Base-by-base conservation (phyloP, 768 basidiomycete species). In the Antrodiella citrinella region DNA sequence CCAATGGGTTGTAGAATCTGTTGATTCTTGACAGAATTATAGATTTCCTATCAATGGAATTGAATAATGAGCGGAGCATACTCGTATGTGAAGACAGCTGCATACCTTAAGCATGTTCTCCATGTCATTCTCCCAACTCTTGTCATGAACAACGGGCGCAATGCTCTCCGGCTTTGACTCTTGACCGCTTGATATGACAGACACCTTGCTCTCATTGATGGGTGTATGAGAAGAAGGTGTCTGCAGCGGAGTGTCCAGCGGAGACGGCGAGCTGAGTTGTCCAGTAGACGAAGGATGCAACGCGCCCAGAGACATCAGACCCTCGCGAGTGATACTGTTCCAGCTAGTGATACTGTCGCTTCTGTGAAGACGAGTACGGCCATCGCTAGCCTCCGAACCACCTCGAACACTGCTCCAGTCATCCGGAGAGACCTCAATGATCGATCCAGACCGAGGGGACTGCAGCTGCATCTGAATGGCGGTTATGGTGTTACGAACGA, bases 401-500 rank as follows among this genome's bases (percentile, higher is more conserved):
- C 72, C 76, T 3, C 73, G 79, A 39, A 80, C 65, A 54, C 84
- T 88, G 60, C 73, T 72, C 53, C 70, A 71, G 51, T 89, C 88
- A 54, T 91, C 86, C 38, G 75, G 73, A 21, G 78, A 75, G 3
- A 83, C 70, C 48, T 86, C 88, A 18, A 80, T 75, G 15, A 73
- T 72, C 13, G 41, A 43, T 43, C 76, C 61, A 3, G 72, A 64
- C 41, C 72, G 70, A 24, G 69, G 68, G 0, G 85, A 77, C 51
- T 82, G 80, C 26, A 84, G 67, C 54, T 91, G 88, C 63, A 78
- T 81, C 59, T 86, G 89, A 49, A 99, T 86, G 1, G 91, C 86
- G 3, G 79, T 69, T 64, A 98, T 76, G 1, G 94, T 97, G 65
- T 98, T 97, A 45, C 84, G 80, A 4, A 98, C 83, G 65, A 98